Base-by-base conservation (phyloP, 768 basidiomycete genomes). In the Mycena alexandri region DNA sequence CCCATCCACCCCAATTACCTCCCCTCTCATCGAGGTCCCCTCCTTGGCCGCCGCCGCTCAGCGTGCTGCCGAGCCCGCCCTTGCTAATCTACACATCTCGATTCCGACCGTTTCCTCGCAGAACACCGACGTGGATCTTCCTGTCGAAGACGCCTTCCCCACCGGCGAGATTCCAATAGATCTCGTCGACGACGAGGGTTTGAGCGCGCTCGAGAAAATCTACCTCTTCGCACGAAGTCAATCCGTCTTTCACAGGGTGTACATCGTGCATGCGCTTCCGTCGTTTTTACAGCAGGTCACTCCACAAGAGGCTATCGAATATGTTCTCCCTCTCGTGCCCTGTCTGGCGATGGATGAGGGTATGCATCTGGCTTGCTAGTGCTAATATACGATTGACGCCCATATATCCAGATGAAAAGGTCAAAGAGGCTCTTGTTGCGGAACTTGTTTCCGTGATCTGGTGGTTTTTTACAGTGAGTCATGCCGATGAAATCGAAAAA, bases 221-320 rank as follows among this genome's bases (percentile, higher is more conserved):
- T 98, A 95, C 80, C 87, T 98, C 56, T 93, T 94, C 73, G 91
- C 92, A 67, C 85, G 91, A 68, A 95, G 93, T 79, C 88, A 88
- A 68, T 89, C 90, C 41, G 76, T 79, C 25, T 84, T 82, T 68
- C 83, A 85, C 72, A 80, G 94, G 43, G 86, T 93, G 44, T 97
- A 91, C 81, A 96, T 99, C 75, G 88, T 92, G 0, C 91, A 92
- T 73, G 88, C 92, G 42, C 86, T 98, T 41, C 91, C 92, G n/a
- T 83, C 88, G 3, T 90, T 93, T 79, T 86, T 98, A 38, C 79
- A 84, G 63, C 83, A 90, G 52, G 92, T 98, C 57, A 84, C 92
- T 19, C 92, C 96, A 4, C 87, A 88, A 61, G 96, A 99, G 71
- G 95, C 95, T 6, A 90, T 95, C 72, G 93, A 95, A 77, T 99